Evolutionary conservation across 2,329 filamentous ascomycete genomes (phyloP).

Genomic region (Penicillium polonicum): DNA sequence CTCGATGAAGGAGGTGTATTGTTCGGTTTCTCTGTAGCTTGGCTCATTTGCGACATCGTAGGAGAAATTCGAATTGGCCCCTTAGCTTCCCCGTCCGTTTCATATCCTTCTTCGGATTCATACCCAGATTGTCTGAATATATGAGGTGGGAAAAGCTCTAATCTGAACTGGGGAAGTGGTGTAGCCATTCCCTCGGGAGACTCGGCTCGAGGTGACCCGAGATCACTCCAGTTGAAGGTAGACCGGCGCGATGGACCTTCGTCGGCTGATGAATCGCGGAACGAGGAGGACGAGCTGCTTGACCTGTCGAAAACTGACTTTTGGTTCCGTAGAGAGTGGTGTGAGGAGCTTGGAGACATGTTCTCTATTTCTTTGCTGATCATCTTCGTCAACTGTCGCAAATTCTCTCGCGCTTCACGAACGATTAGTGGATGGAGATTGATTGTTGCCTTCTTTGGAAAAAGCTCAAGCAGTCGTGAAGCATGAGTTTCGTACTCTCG

Average conservation of each 20-base stretch:
- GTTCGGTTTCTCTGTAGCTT: conserved; percentile 31
- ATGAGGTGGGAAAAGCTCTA: conserved; percentile 36
- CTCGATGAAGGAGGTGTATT: conserved; percentile 25
- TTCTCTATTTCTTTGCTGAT: conserved; percentile 45
- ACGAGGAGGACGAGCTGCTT: conserved; percentile 47
- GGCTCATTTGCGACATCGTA: conserved; percentile 32
- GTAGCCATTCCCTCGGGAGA: conserved; percentile 35
- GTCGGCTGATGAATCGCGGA: conserved; percentile 42
- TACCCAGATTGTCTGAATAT: conserved; percentile 28
- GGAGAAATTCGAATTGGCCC: conserved; percentile 27
- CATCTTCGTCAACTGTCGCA: conserved; percentile 35
- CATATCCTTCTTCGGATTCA: conserved; percentile 35
- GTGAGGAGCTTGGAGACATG: conserved; percentile 44
- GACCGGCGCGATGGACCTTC: conserved; percentile 36
- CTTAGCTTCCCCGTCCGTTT: conserved; percentile 36
- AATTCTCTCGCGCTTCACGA: conserved; percentile 35
- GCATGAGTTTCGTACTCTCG: conserved; percentile 50
- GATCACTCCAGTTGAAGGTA: conserved; percentile 35
- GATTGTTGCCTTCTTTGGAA: conserved; percentile 35
- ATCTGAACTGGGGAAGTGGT: conserved; percentile 25
- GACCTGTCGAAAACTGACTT: conserved; percentile 49
- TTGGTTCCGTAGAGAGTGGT: conserved; percentile 38
- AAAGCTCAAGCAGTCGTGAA: conserved; percentile 41
- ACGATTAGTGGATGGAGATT: conserved; percentile 23
- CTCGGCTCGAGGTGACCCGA: conserved; percentile 30